Percentiles rank a stretch among this genome's conserved stretches.
phyloP scores from a whole-genome alignment of 129 eudicot genomes.

The Helianthus annuus region DNA sequence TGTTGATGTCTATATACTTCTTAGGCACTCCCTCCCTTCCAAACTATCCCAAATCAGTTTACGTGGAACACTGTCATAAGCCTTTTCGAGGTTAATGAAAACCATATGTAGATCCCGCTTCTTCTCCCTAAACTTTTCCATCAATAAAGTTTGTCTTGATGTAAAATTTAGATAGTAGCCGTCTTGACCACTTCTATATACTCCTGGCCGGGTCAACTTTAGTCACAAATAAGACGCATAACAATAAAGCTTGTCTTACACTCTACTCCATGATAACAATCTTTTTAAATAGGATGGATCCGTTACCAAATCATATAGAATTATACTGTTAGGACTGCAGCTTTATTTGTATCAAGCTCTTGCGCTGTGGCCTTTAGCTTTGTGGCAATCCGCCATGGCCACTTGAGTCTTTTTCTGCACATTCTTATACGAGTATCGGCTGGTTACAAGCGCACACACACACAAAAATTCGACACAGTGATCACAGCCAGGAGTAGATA shows the following conservation, averaged over 20 bases:
- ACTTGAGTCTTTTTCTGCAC: conserved; percentile 41
- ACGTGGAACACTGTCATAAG: too few species aligned
- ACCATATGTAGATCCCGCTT: too few species aligned
- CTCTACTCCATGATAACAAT: conserved; percentile 5
- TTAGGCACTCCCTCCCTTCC: too few species aligned
- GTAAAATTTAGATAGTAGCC: too few species aligned
- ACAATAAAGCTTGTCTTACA: background rate
- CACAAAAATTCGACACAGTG: conserved; percentile 45
- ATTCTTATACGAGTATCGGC: conserved; percentile 70
- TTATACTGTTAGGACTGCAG: background rate
- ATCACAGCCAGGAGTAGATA: conserved; percentile 59
- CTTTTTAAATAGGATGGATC: background rate
- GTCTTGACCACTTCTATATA: too few species aligned
- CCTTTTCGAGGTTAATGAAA: too few species aligned
- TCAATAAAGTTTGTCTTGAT: too few species aligned
- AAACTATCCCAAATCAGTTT: too few species aligned
- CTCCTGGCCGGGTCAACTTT: too few species aligned
- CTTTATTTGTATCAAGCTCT: conserved; percentile 35
- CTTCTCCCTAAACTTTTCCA: too few species aligned
- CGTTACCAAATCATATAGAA: background rate
- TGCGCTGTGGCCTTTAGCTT: conserved; percentile 30
- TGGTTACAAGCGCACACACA: conserved; percentile 55
- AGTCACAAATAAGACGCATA: too few species aligned
- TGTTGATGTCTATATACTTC: too few species aligned
- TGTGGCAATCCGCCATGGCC: conserved; percentile 51